These are phyloP conservation scores for Moesziomyces globuligerus DNA, from an alignment of 1,284 basidiomycete species.

Conservation along the genomic window DNA sequence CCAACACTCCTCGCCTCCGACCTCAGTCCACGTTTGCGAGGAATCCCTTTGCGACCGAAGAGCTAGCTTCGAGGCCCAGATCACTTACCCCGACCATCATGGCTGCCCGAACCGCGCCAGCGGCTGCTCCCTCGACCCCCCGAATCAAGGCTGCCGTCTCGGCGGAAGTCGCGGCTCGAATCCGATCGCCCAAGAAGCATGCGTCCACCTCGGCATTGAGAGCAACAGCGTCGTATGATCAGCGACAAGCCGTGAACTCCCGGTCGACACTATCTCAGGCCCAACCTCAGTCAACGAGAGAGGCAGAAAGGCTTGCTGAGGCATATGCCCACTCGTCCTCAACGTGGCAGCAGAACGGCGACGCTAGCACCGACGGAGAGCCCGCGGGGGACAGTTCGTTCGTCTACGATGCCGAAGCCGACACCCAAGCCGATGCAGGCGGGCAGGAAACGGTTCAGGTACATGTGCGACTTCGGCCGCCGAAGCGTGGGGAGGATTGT, in stretches of 20 bases:
- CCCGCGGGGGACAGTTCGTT: constrained; percentile 52
- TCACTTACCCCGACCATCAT: constrained; percentile 33
- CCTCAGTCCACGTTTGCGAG: constrained; percentile 7
- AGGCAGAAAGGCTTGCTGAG: constrained; percentile 5
- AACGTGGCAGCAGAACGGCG: constrained; percentile 14
- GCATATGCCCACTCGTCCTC: constrained; percentile 24
- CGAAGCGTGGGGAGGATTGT: constrained; percentile 46
- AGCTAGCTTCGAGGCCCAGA: constrained; percentile 14
- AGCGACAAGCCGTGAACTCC: not conserved
- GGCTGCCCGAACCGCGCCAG: constrained; percentile 12
- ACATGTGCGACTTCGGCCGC: constrained; percentile 54
- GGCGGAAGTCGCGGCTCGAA: constrained; percentile 40
- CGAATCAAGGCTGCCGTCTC: constrained; percentile 45
- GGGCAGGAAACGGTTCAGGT: constrained; percentile 50
- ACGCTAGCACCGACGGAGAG: constrained; percentile 1
- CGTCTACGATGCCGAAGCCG: constrained; percentile 44
- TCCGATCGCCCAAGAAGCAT: constrained; percentile 36
- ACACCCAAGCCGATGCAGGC: not conserved
- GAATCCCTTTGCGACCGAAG: not conserved
- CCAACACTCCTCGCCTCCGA: constrained; percentile 20
- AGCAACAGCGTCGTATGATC: not conserved
- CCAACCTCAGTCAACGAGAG: constrained; percentile 9
- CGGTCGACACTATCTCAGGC: constrained; percentile 1
- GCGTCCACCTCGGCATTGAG: constrained; percentile 30
- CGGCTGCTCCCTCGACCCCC: constrained; percentile 13